phyloP scores from a whole-genome alignment of 352 stramenopile species.

The Pelagophyceae sp. region DNA sequence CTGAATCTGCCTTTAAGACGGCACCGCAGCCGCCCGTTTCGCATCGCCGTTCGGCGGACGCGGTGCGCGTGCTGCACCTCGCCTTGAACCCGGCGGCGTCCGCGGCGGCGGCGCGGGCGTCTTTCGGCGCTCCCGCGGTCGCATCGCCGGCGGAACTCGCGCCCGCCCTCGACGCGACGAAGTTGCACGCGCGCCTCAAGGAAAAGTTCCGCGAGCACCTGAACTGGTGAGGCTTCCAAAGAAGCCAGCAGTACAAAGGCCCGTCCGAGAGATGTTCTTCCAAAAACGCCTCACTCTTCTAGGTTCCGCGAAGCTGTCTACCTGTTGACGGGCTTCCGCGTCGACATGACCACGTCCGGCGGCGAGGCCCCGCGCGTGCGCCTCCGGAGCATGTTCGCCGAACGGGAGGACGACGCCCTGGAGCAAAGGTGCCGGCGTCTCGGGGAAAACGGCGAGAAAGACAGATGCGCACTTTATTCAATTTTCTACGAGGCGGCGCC shows the following conservation, averaged over 20 bases:
- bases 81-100: background rate
- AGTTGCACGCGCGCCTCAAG: constrained; percentile 40
- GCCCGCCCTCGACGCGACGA: constrained; percentile 41
- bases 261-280: no score
- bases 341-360: constrained; percentile 51
- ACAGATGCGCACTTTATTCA: no score
- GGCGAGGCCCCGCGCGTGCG: constrained; percentile 45
- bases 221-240: no score
- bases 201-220: constrained; percentile 58
- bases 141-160: background rate
- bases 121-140: no score
- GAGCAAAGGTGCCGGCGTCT: no score
- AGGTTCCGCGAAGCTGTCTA: constrained; percentile 58
- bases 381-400: constrained; percentile 52
- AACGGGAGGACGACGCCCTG: constrained; percentile 38
- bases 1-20: background rate
- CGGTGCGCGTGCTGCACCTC: background rate
- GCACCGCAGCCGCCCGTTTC: no score
- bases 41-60: background rate
- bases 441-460: no score
- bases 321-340: constrained; percentile 53
- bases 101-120: background rate
- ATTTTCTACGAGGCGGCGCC: no score
- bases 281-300: no score
- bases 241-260: no score